phyloP scores from a whole-genome alignment of 495 filamentous ascomycete genomes.

The Cercophora samala region DNA sequence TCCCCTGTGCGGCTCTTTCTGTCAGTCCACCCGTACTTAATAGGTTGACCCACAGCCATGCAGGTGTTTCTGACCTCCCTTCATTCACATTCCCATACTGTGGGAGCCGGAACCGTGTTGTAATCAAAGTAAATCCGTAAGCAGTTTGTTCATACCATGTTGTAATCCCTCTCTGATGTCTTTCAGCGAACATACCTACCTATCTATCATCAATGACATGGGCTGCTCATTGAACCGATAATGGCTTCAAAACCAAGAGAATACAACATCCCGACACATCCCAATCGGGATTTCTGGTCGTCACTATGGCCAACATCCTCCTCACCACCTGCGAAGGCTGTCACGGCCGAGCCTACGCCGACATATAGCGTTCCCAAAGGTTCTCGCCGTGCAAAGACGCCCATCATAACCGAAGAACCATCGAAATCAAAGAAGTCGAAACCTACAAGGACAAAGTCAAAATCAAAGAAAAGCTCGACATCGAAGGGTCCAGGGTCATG shows the following conservation, averaged over 20 bases:
- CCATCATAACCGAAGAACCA: not conserved
- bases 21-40: not conserved
- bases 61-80: not conserved
- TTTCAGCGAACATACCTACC: not conserved
- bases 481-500: constrained; percentile 4
- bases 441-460: constrained; percentile 4
- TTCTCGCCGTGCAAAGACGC: not conserved
- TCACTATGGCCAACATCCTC: not conserved
- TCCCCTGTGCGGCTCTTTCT: not conserved
- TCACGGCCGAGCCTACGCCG: not conserved
- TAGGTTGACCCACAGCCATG: not conserved
- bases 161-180: not conserved
- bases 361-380: not conserved
- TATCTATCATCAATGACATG: not conserved
- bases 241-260: not conserved
- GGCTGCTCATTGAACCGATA: not conserved
- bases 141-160: not conserved
- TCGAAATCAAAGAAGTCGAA: not conserved
- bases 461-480: not conserved
- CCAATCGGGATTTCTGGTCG: not conserved
- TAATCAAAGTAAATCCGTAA: not conserved
- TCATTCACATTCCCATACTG: not conserved
- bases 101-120: not conserved
- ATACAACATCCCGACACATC: not conserved
- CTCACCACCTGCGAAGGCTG: not conserved